These are phyloP conservation scores for Aspergillus ochraceus DNA, from an alignment of 2,329 filamentous ascomycete genomes.

Conservation along the genomic window DNA sequence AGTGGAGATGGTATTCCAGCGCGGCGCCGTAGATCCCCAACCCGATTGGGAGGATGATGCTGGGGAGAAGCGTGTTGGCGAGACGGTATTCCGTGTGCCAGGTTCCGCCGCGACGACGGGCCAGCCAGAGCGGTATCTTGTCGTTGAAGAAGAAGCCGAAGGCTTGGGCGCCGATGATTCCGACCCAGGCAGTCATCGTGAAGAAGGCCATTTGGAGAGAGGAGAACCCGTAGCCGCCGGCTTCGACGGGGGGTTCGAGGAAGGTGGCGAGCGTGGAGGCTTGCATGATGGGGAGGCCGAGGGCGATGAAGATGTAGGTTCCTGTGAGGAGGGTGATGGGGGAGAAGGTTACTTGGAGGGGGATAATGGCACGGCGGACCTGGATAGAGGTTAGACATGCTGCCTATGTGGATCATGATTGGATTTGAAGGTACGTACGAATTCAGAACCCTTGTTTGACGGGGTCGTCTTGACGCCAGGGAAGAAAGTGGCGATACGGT, in stretches of 20 bases:
- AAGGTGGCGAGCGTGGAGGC: conserved; percentile 39
- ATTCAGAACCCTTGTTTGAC: not conserved
- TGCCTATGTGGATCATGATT: conserved; percentile 4
- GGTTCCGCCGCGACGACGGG: conserved; percentile 25
- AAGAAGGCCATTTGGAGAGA: conserved; percentile 42
- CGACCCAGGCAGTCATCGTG: conserved; percentile 44
- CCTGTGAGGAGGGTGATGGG: conserved; percentile 42
- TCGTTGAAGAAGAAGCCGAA: conserved; percentile 43
- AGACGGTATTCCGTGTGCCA: conserved; percentile 40
- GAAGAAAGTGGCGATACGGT: conserved; percentile 29
- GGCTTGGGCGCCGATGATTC: conserved; percentile 36
- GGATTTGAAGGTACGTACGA: conserved; percentile 6
- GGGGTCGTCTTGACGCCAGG: conserved; percentile 1
- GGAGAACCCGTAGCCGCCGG: conserved; percentile 46
- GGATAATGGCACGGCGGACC: conserved; percentile 21
- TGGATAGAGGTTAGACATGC: too few relatives aligned
- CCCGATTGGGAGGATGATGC: conserved; percentile 30
- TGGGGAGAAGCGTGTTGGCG: conserved; percentile 23
- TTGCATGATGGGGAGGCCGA: conserved; percentile 39
- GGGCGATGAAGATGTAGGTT: conserved; percentile 37
- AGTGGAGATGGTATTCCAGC: conserved; percentile 44
- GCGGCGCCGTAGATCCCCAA: conserved; percentile 39
- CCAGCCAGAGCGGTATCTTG: conserved; percentile 38
- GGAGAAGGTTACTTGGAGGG: conserved; percentile 30
- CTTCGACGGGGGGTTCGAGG: conserved; percentile 32